Evolutionary conservation across 73 alveolate species (phyloP).

Genomic region (Tetrahymena borealis): DNA sequence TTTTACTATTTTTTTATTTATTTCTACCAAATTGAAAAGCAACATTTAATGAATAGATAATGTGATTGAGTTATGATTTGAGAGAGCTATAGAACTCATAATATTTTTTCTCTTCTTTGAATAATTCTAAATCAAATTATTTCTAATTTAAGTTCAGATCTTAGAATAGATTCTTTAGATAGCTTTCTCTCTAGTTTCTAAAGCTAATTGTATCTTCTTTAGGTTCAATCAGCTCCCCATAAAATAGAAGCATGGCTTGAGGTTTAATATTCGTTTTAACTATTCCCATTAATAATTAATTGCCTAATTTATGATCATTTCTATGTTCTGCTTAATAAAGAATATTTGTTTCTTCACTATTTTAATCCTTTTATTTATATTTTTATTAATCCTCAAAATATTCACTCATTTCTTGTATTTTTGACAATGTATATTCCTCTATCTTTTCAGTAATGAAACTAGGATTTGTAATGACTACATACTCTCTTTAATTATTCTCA

Average conservation of each 20-base stretch:
- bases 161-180: neutral
- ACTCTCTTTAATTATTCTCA: neutral
- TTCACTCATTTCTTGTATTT: neutral
- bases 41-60: neutral
- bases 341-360: neutral
- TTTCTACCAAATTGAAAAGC: neutral
- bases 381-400: neutral
- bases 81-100: neutral
- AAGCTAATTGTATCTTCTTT: neutral
- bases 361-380: neutral
- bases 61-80: neutral
- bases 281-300: neutral
- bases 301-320: neutral
- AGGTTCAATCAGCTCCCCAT: neutral
- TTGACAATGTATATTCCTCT: neutral
- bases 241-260: neutral
- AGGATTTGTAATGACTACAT: neutral
- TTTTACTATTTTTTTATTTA: neutral
- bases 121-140: neutral
- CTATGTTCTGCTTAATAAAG: neutral
- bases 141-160: neutral
- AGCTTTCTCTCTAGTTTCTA: neutral
- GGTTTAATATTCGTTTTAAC: neutral
- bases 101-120: neutral
- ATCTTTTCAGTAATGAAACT: neutral